Evolutionary conservation across 306 rosid genomes (phyloP).

Genomic region (Arachis stenosperma): DNA sequence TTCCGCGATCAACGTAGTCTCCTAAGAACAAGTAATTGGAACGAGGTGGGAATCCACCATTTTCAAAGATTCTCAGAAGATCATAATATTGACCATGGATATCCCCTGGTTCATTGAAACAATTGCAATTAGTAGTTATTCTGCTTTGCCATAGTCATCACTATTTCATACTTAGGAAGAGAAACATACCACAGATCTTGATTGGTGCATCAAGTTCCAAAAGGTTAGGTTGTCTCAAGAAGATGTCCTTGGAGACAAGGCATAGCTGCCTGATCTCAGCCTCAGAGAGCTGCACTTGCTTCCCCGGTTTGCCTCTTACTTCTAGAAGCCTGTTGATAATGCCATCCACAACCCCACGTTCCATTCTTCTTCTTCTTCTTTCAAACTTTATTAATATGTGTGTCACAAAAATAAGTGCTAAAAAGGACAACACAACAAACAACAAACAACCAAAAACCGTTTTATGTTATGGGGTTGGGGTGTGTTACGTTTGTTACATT

Average conservation of each 20-base stretch:
- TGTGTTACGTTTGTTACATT: background rate
- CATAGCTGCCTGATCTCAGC: conserved; percentile 79
- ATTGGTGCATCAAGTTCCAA: conserved; percentile 87
- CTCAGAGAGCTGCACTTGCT: conserved; percentile 75
- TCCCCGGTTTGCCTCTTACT: conserved; percentile 70
- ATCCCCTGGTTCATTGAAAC: conserved; percentile 63
- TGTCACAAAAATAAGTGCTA: background rate
- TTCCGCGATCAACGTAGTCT: conserved; percentile 94
- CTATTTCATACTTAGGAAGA: background rate
- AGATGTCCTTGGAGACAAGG: conserved; percentile 61
- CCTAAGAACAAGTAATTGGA: conserved; percentile 85
- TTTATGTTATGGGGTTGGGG: background rate
- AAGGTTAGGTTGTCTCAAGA: conserved; percentile 80
- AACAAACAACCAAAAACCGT: conserved; percentile 9
- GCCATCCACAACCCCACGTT: conserved; percentile 64
- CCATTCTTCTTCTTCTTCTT: conserved; percentile 43
- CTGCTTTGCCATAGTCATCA: too few species aligned
- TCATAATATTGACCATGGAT: conserved; percentile 88
- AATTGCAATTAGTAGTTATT: conserved; percentile 1
- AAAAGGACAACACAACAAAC: conserved; percentile 13
- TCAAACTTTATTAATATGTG: conserved; percentile 27
- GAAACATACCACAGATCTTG: conserved; percentile 79
- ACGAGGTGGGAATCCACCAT: conserved; percentile 85
- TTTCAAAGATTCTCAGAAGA: conserved; percentile 79
- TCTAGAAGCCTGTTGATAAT: conserved; percentile 72